These are phyloP conservation scores for Jamesozyma spencerorum DNA, from an alignment of 805 yeast species.

Conservation along the genomic window DNA sequence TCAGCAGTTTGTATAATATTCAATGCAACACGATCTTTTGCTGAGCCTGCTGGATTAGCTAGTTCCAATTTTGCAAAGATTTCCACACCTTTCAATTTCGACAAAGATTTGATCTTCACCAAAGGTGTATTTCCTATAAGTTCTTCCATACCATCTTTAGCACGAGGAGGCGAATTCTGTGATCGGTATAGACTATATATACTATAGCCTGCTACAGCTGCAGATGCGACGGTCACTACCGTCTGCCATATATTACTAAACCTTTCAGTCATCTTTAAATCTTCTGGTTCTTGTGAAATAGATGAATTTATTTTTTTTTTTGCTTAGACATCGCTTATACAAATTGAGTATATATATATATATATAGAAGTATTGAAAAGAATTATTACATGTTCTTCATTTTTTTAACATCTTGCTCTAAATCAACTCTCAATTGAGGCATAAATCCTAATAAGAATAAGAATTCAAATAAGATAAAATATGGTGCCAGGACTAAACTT, in stretches of 20 bases:
- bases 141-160: slow-evolving; percentile 53
- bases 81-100: slow-evolving; percentile 66
- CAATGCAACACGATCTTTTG: slow-evolving; percentile 88
- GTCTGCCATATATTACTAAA: neutral
- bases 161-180: neutral
- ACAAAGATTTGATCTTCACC: slow-evolving; percentile 61
- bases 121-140: slow-evolving; percentile 88
- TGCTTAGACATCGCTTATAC: neutral
- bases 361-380: no score
- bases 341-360: neutral
- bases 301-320: neutral
- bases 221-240: neutral
- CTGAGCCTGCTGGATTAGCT: slow-evolving; percentile 88
- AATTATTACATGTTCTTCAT: slow-evolving; percentile 1
- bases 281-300: neutral
- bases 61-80: slow-evolving; percentile 82
- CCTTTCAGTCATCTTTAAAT: neutral
- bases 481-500: slow-evolving; percentile 86
- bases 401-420: slow-evolving; percentile 4
- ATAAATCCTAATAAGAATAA: slow-evolving; percentile 60
- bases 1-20: slow-evolving; percentile 72
- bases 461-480: slow-evolving; percentile 72
- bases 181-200: neutral
- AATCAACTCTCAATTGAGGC: slow-evolving; percentile 25
- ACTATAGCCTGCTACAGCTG: slow-evolving; percentile 1